Percentiles rank a stretch among this genome's conserved stretches.
These are phyloP conservation scores for Paramecium biaurelia DNA, from an alignment of 73 alveolate species.

Conservation along the genomic window DNA sequence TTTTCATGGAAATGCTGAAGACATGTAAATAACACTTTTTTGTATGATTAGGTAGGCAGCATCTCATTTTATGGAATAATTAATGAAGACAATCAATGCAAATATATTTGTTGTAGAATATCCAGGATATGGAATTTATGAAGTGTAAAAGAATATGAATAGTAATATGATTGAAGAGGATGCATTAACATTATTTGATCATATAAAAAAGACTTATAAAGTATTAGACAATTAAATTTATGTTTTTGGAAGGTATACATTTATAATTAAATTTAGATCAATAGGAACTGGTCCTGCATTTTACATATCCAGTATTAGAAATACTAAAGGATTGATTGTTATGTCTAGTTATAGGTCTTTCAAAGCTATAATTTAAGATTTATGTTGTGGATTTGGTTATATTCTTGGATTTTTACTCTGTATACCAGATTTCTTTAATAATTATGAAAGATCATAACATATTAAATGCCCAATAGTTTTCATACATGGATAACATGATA, in stretches of 20 bases:
- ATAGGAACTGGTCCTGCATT: slow-evolving; percentile 43
- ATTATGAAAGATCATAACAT: background rate
- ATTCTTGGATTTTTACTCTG: background rate
- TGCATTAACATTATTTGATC: background rate
- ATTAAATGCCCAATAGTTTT: background rate
- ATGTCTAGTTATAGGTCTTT: slow-evolving; percentile 17
- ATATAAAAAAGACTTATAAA: background rate
- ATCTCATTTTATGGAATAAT: background rate
- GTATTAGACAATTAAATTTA: background rate
- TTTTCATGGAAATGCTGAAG: slow-evolving; percentile 10
- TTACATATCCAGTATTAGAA: background rate
- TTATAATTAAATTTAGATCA: background rate
- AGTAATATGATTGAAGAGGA: background rate
- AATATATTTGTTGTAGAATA: slow-evolving; percentile 12
- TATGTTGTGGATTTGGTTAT: background rate
- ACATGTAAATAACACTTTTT: background rate
- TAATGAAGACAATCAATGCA: background rate
- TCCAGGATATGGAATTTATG: slow-evolving; percentile 47
- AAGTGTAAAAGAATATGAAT: background rate
- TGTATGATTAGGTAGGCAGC: background rate
- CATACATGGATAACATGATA: slow-evolving; percentile 5
- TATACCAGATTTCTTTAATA: background rate
- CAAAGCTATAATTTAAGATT: background rate
- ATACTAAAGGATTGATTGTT: background rate
- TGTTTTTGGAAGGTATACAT: slow-evolving; percentile 17